Evolutionary conservation across 2,329 filamentous ascomycete species (phyloP).

Genomic region (Lasiodiplodia sp.): DNA sequence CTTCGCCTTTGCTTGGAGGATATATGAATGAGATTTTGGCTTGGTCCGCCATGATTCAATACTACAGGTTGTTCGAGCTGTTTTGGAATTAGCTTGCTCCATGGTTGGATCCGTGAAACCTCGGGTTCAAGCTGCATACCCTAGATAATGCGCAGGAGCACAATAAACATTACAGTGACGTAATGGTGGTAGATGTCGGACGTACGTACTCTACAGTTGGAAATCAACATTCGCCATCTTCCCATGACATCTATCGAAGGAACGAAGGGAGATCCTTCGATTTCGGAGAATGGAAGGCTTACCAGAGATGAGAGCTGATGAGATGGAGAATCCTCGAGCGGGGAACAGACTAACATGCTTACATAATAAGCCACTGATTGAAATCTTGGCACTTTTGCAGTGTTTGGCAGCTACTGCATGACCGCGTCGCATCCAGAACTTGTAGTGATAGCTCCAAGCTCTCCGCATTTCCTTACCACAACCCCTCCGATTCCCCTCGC

Average conservation of each 20-base stretch:
- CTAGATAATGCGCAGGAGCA: not conserved
- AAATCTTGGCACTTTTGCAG: conserved; percentile 18
- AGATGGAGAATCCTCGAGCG: not conserved
- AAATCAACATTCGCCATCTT: not conserved
- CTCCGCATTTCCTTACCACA: conserved; percentile 27
- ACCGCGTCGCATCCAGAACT: conserved; percentile 29
- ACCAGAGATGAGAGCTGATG: not conserved
- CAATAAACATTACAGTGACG: not conserved
- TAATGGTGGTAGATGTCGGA: not conserved
- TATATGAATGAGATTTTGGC: not conserved
- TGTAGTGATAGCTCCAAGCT: conserved; percentile 7
- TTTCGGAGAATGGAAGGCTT: not conserved
- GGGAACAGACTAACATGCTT: not conserved
- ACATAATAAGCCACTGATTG: not conserved
- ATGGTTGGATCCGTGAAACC: not conserved
- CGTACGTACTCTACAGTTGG: not conserved
- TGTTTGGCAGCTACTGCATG: not conserved
- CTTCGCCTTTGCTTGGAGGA: not conserved
- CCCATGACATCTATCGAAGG: not conserved
- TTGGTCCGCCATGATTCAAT: not conserved
- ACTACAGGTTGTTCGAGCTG: not conserved
- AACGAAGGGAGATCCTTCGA: not conserved
- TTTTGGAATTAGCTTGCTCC: not conserved
- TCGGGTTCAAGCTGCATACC: not conserved
- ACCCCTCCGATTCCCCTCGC: not conserved